phyloP scores from a whole-genome alignment of 208 protist species.

The Leptomonas pyrrhocoris region DNA sequence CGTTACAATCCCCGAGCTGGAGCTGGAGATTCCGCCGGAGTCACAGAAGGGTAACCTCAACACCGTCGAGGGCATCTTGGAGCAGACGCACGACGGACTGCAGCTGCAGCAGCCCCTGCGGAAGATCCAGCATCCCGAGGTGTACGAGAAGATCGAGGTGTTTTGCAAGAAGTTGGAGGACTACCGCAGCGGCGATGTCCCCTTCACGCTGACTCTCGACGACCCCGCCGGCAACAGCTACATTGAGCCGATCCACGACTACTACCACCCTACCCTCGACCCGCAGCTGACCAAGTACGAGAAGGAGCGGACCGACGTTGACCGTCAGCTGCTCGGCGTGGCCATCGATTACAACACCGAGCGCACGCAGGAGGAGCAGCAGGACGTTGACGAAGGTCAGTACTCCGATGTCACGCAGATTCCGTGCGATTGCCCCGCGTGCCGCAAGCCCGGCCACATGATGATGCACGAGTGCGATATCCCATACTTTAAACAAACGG shows the following conservation, averaged over 20 bases:
- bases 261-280: constrained; percentile 90
- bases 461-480: constrained; percentile 91
- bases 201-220: constrained; percentile 94
- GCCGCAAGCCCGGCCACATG: constrained; percentile 61
- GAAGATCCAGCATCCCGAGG: constrained; percentile 72
- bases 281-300: constrained; percentile 84
- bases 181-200: constrained; percentile 61
- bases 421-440: constrained; percentile 81
- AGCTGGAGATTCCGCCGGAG: constrained; percentile 93
- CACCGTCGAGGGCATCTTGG: constrained; percentile 94
- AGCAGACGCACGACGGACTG: constrained; percentile 78
- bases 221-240: constrained; percentile 94
- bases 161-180: constrained; percentile 80
- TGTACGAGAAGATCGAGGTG: constrained; percentile 78
- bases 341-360: constrained; percentile 90
- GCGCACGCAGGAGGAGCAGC: constrained; percentile 72
- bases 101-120: constrained; percentile 79
- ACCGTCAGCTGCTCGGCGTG: constrained; percentile 86
- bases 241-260: constrained; percentile 90
- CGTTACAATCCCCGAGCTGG: constrained; percentile 90
- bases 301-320: constrained; percentile 84
- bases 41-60: constrained; percentile 91
- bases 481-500: constrained; percentile 95
- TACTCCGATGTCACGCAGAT: constrained; percentile 74
- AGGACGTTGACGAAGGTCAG: constrained; percentile 77